Base-by-base conservation (phyloP, 345 rosid genomes). In the Bruguiera parviflora region DNA sequence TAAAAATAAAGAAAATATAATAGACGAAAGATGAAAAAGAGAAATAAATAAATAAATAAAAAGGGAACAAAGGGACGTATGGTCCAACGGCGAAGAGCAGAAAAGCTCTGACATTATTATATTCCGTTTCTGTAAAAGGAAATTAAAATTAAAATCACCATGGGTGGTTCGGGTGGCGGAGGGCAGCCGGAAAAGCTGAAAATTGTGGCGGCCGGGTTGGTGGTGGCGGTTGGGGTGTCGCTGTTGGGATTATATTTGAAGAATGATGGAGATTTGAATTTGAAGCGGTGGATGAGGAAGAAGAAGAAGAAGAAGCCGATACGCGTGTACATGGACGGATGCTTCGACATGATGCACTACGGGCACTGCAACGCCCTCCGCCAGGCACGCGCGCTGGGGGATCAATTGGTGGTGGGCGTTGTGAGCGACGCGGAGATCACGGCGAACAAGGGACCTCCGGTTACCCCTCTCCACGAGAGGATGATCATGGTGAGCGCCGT, bases 271-370 rank as follows among this genome's bases (percentile, higher is more conserved):
- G 62, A 73, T 27, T 51, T 24, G n/a, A 22, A 25, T 25, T 32
- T 60, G 33, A 62, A 24, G 20, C 67, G 24, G 3, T 69, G 78
- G 73, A 16, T 43, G 6, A 53, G 49, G 11, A 31, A 75, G 47
- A 72, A 67, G 47, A 78, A 78, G 67, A 83, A 82, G 78, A 82
- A 82, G 81, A 81, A 81, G 80, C 71, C 77, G 5, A 71, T 86
- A 4, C 85, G 96, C 25, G 96, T 87, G 2, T 87, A 89, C 77
- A 89, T 89, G 96, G 96, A 89, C 58, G 96, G 96, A 2, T 87
- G 96, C 68, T 89, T 87, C 73, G 96, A 89, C 71, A 83, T 89
- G 87, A 89, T 89, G 96, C 96, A 89, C 73, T 89, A 89, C 69
- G 96, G 96, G 47, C 92, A 89, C 75, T 86, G 90, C 83, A 87